Conservation (phyloP, 768 basidiomycete species). For the Podaxis carcinomalis region DNA sequence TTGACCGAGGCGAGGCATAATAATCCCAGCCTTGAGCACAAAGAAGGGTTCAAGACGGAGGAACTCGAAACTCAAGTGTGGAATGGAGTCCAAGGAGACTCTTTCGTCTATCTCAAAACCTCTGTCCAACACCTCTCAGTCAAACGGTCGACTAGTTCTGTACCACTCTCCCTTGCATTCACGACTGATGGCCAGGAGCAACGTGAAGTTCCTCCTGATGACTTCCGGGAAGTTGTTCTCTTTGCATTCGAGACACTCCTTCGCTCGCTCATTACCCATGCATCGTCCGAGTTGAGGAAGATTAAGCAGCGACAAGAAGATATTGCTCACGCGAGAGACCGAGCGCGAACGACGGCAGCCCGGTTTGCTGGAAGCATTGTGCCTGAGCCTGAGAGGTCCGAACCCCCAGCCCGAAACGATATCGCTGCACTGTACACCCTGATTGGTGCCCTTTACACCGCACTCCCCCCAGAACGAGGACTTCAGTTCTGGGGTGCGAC, state of each 20-base stretch:
- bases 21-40: slow-evolving; percentile 59
- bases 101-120: slow-evolving; percentile 68
- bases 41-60: slow-evolving; percentile 66
- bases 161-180: background rate
- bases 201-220: slow-evolving; percentile 40
- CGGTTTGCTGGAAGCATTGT: slow-evolving; percentile 40
- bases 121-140: slow-evolving; percentile 54
- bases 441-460: slow-evolving; percentile 75
- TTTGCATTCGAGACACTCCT: slow-evolving; percentile 68
- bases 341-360: slow-evolving; percentile 46
- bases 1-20: slow-evolving; percentile 71
- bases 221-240: slow-evolving; percentile 54
- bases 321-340: slow-evolving; percentile 63
- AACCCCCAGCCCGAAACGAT: slow-evolving; percentile 64
- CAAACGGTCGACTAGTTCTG: slow-evolving; percentile 31
- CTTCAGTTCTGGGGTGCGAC: slow-evolving; percentile 85
- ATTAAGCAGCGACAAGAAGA: slow-evolving; percentile 92
- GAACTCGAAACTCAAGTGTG: slow-evolving; percentile 79
- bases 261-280: slow-evolving; percentile 67
- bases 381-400: slow-evolving; percentile 34
- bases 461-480: slow-evolving; percentile 69
- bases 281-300: slow-evolving; percentile 77
- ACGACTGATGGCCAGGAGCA: slow-evolving; percentile 38
- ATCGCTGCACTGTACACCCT: slow-evolving; percentile 81
- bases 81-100: slow-evolving; percentile 80